Conservation (phyloP, 306 rosid species). For the Prunus campanulata region DNA sequence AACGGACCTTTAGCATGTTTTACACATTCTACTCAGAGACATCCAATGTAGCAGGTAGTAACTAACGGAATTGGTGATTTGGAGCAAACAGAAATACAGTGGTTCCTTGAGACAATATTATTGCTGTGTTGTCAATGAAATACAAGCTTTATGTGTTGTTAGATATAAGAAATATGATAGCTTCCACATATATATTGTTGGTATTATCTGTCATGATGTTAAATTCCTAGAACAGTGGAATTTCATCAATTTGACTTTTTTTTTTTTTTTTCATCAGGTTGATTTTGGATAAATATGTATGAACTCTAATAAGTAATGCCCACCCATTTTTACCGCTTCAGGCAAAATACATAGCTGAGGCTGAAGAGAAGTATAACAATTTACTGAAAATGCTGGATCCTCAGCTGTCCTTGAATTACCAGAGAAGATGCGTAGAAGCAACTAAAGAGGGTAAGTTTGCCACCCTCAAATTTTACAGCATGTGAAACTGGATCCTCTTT, state of each 20-base stretch:
- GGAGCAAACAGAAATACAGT: background rate
- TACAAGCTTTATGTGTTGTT: no score
- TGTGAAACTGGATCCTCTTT: conserved; percentile 4
- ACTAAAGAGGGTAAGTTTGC: conserved; percentile 70
- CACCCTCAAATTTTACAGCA: background rate
- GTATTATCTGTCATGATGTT: background rate
- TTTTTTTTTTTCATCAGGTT: background rate
- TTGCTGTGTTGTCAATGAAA: background rate
- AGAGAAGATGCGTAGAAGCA: conserved; percentile 87
- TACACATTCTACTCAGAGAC: background rate
- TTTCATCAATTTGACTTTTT: background rate
- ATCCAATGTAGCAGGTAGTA: no score
- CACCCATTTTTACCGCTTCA: conserved; percentile 22
- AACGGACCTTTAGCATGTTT: background rate
- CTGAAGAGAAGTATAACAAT: conserved; percentile 65
- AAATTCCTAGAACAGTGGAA: background rate
- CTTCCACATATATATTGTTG: no score
- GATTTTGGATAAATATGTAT: background rate
- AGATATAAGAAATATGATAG: no score
- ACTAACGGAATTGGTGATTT: background rate
- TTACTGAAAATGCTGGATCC: conserved; percentile 65
- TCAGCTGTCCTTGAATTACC: conserved; percentile 57
- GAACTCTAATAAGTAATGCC: background rate
- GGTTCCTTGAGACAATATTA: background rate
- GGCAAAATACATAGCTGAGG: conserved; percentile 79